Conservation (phyloP, 805 yeast species). For the Saturnispora diversa region DNA sequence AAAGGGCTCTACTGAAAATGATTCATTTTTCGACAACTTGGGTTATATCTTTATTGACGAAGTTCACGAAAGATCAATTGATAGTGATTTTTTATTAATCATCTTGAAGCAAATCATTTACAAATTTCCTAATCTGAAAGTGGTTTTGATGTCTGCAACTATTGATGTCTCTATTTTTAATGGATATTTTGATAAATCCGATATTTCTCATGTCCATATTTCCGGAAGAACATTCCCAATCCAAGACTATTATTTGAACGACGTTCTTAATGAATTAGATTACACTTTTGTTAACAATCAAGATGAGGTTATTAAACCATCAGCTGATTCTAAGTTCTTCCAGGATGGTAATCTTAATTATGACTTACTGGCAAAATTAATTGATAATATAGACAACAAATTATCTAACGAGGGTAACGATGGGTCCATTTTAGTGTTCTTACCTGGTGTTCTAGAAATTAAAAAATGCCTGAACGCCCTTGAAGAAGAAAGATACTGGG, state of each 20-base stretch:
- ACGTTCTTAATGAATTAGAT: constrained; percentile 47
- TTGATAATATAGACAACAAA: constrained; percentile 42
- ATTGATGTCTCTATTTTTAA: constrained; percentile 64
- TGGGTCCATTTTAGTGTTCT: constrained; percentile 77
- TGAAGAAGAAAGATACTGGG: constrained; percentile 27
- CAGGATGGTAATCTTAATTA: constrained; percentile 64
- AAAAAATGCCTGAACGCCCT: constrained; percentile 48
- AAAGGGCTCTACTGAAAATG: constrained; percentile 21
- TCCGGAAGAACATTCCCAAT: constrained; percentile 95
- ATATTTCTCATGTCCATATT: constrained; percentile 61
- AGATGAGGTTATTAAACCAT: constrained; percentile 38
- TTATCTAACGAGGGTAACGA: constrained; percentile 34
- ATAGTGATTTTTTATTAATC: constrained; percentile 76
- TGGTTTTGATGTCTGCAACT: constrained; percentile 91
- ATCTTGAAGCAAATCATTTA: constrained; percentile 56
- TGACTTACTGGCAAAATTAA: constrained; percentile 55
- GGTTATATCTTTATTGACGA: constrained; percentile 82
- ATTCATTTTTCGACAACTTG: constrained; percentile 42
- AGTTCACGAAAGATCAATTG: constrained; percentile 94
- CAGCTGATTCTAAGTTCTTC: constrained; percentile 59
- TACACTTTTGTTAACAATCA: constrained; percentile 38
- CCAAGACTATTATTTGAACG: constrained; percentile 63
- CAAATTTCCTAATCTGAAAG: constrained; percentile 46
- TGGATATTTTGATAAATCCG: constrained; percentile 44
- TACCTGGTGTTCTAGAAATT: constrained; percentile 90